A percentile compares a stretch with the other conserved stretches of the same genome.
phyloP scores from a whole-genome alignment of 305 asterid species.

The Fraxinus nigra region DNA sequence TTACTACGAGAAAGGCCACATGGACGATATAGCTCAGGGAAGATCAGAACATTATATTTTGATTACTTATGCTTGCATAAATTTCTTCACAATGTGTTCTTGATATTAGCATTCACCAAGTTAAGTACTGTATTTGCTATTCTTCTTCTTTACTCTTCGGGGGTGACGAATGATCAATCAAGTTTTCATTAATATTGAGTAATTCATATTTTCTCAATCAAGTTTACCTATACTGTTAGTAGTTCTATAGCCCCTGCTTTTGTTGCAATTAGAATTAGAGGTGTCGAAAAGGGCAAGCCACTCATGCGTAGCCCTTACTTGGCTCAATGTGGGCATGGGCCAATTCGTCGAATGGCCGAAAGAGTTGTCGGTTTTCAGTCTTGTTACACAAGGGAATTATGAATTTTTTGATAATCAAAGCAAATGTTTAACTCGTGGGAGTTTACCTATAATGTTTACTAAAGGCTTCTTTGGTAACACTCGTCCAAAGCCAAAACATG shows the following conservation, averaged over 20 bases:
- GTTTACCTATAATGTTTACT: no score
- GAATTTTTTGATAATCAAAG: background rate
- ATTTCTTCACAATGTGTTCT: background rate
- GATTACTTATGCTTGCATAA: background rate
- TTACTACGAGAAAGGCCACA: constrained; percentile 26
- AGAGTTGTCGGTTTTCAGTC: background rate
- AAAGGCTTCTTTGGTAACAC: background rate
- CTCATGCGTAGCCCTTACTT: background rate
- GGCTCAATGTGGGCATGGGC: background rate
- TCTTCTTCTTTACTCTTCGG: background rate
- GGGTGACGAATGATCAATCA: background rate
- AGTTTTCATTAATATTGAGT: background rate
- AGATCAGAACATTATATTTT: constrained; percentile 27
- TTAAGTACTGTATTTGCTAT: background rate
- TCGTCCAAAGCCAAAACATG: background rate
- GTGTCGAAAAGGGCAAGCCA: background rate
- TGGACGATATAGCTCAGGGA: constrained; percentile 14
- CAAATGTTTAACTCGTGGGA: background rate
- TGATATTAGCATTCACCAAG: background rate
- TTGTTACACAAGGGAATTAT: no score
- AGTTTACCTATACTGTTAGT: background rate
- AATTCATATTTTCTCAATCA: background rate
- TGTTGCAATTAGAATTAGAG: background rate
- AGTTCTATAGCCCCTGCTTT: background rate
- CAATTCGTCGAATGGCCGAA: background rate